Percentiles rank a stretch among this genome's conserved stretches.
These are phyloP conservation scores for Globisporangium solare DNA, from an alignment of 352 stramenopile species.

Conservation along the genomic window DNA sequence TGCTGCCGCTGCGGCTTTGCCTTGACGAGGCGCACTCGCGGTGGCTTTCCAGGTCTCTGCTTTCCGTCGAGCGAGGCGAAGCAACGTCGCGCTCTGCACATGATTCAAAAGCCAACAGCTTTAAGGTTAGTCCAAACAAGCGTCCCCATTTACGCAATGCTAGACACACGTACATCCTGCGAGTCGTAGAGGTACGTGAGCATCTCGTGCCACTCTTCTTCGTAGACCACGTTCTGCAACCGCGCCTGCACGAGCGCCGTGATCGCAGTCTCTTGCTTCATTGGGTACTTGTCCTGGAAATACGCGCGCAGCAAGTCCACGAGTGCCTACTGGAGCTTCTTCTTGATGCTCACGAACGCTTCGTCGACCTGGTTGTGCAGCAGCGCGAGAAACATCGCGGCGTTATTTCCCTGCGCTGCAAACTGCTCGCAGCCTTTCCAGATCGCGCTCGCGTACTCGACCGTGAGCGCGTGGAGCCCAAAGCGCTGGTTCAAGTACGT, in stretches of 20 bases:
- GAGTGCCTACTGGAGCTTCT: constrained; percentile 68
- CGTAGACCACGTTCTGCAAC: constrained; percentile 31
- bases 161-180: constrained; percentile 41
- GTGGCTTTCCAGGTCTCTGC: constrained; percentile 32
- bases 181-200: constrained; percentile 76
- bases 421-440: constrained; percentile 65
- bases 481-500: constrained; percentile 87
- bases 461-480: constrained; percentile 61
- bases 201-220: constrained; percentile 70
- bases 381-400: constrained; percentile 71
- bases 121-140: too few species aligned
- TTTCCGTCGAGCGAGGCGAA: constrained; percentile 30
- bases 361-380: constrained; percentile 81
- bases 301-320: constrained; percentile 67
- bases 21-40: constrained; percentile 17
- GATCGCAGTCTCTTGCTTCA: constrained; percentile 61
- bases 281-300: constrained; percentile 55
- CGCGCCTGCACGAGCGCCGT: constrained; percentile 38
- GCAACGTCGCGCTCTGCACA: constrained; percentile 35
- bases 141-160: neutral
- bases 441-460: constrained; percentile 79
- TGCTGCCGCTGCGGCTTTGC: constrained; percentile 12
- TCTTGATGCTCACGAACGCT: constrained; percentile 73
- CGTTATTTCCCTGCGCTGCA: constrained; percentile 55
- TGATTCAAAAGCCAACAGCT: neutral